These are phyloP conservation scores for Trypanosoma rangeli DNA, from an alignment of 208 protist species.

Conservation along the genomic window DNA sequence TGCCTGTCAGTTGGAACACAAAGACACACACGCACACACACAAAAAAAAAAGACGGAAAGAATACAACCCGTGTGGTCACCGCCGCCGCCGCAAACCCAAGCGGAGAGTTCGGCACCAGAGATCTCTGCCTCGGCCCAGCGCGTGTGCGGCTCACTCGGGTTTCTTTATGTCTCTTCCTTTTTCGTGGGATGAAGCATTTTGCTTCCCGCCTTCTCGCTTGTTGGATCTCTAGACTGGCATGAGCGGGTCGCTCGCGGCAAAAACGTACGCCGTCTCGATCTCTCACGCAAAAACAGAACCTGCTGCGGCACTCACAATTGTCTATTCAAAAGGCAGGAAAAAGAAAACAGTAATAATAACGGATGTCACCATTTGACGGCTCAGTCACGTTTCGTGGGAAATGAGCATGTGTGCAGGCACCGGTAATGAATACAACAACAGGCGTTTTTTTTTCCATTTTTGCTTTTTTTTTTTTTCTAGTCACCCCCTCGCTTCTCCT, in stretches of 20 bases:
- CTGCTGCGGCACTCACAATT: neutral
- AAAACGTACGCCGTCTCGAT: neutral
- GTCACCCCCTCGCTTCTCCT: neutral
- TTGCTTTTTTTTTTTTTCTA: neutral
- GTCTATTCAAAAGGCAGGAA: conserved; percentile 13
- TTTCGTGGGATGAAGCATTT: neutral
- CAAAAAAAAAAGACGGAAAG: too few relatives aligned
- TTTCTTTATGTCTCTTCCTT: neutral
- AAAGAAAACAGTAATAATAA: conserved; percentile 21
- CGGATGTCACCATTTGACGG: neutral
- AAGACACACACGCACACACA: neutral
- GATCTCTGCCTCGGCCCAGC: neutral
- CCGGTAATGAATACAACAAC: neutral
- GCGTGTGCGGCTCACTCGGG: neutral
- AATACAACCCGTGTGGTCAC: too few relatives aligned
- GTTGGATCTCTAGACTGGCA: neutral
- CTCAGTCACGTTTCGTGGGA: neutral
- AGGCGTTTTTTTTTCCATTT: neutral
- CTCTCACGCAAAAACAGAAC: neutral
- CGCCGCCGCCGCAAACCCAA: too few relatives aligned
- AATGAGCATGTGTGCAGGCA: neutral
- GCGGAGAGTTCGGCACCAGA: too few relatives aligned
- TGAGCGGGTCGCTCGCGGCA: neutral
- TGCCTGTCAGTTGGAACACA: neutral
- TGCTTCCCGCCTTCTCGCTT: neutral